Evolutionary conservation across 2,329 filamentous ascomycete species (phyloP), one percentile per base, ranked within the genome.

Genomic region (Emydomyces testavorans): DNA sequence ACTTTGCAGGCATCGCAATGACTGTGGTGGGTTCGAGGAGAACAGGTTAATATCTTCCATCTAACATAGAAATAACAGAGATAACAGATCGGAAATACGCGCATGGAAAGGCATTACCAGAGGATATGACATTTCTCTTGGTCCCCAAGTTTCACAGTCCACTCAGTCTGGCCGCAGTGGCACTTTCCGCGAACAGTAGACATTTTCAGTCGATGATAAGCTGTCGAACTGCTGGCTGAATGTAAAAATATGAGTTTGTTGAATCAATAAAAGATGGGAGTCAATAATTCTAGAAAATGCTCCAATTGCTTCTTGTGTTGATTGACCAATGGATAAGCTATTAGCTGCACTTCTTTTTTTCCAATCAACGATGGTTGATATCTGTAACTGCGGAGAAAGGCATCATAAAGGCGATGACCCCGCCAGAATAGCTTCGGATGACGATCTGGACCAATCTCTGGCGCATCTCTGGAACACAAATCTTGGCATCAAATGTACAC

Each of bases 1-100:
- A 65, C 58, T 56, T 77, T 76, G 72, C 76, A 78, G 24, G 74
- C 75, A 55, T 74, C 66, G 64, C 76, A 78, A 57, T 78, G 75
- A 66, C 74, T 74, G 48, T n/a, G n/a, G 32, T 18, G 15, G n/a
- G 38, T 16, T 23, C 15, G 20, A 13, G 8, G 13, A n/a, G 24
- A 8, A 15, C 20, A 39, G n/a, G 5, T 39, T 26, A 39, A 21
- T 26, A 15, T 26, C 5, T 7, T 26, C 21, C 6, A n/a, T 18
- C 13, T 34, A 10, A 11, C n/a, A n/a, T n/a, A n/a, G n/a, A n/a
- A n/a, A n/a, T n/a, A n/a, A n/a, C n/a, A n/a, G n/a, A n/a, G n/a
- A n/a, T n/a, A n/a, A n/a, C n/a, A n/a, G n/a, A n/a, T n/a, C n/a
- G n/a, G n/a, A n/a, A n/a, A n/a, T n/a, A n/a, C n/a, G n/a, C n/a